These are phyloP conservation scores for Fusarium sarcochroum DNA, from an alignment of 2,329 filamentous ascomycete species.

Conservation along the genomic window DNA sequence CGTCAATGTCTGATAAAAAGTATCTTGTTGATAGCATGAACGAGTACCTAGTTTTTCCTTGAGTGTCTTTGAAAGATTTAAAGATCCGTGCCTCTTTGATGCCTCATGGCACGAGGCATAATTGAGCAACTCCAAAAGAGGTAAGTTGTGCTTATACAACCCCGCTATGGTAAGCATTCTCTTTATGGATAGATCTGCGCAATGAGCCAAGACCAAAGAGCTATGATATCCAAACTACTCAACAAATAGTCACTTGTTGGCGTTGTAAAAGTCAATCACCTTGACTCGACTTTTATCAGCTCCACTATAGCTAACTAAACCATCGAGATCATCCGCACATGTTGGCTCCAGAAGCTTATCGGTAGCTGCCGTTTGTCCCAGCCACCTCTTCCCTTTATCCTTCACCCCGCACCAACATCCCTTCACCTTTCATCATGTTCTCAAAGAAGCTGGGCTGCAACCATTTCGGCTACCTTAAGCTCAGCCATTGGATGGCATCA, in stretches of 20 bases:
- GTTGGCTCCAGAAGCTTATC: constrained; percentile 17
- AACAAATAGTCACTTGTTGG: background rate
- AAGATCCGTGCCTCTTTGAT: constrained; percentile 1
- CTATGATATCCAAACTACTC: background rate
- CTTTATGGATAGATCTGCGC: constrained; percentile 19
- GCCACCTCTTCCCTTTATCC: constrained; percentile 6
- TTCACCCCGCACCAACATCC: constrained; percentile 32
- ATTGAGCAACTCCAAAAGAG: background rate
- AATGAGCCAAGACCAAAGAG: background rate
- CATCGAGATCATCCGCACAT: constrained; percentile 16
- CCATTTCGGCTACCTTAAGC: constrained; percentile 9
- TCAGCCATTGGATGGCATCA: constrained; percentile 37
- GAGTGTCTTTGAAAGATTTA: background rate
- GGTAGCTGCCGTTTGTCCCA: constrained; percentile 13
- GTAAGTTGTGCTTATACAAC: background rate
- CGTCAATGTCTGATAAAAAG: constrained; percentile 9
- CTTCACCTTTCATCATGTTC: constrained; percentile 22
- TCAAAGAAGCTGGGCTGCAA: constrained; percentile 40
- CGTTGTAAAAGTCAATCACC: background rate
- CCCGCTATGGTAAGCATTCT: constrained; percentile 8
- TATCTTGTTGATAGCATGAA: constrained; percentile 3
- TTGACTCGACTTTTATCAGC: background rate
- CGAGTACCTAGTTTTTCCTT: background rate
- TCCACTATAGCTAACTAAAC: background rate
- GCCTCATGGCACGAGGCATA: background rate